Evolutionary conservation across 1,284 basidiomycete species (phyloP), one percentile per base, ranked within the genome.

Genomic region (Sphaerobolus stellatus): DNA sequence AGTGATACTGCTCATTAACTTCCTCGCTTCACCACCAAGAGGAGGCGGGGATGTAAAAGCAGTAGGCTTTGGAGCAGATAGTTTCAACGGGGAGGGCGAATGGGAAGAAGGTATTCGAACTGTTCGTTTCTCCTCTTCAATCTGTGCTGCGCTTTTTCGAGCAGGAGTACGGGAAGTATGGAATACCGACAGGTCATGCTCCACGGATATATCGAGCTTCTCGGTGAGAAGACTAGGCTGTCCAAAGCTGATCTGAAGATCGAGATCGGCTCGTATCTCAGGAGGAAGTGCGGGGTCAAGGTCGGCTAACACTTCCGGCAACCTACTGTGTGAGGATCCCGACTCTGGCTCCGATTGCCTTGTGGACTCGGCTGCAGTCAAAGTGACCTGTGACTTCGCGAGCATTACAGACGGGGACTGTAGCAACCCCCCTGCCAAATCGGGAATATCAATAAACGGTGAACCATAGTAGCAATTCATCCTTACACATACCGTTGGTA

Each of bases 1-100:
- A n/a, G n/a, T n/a, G n/a, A n/a, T n/a, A n/a, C n/a, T n/a, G 56
- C 84, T 82, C 56, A 85, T 79, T 22, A 89, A 69, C 18, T 77
- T 81, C 58, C 71, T 75, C 16, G 80, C 73, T 18, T 74, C 74
- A 38, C 51, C 40, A 50, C 55, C 38, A 53, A 45, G 20, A 59
- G 54, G 14, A 18, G 50, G 38, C 36, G 55, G 28, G 48, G 46
- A 20, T 56, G 57, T 16, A 50, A 46, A 51, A 48, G 45, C 31
- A 8, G 46, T 20, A 13, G 49, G 45, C 25, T 29, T 61, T 50
- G 56, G 18, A 22, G 22, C 50, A 0, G 71, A 72, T 4, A 78
- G 63, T 61, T 81, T 83, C 72, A 85, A 75, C 0, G 81, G 70
- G 0, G 81, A 84, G 0, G 81, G 82, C 1, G 81, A 77, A 5